phyloP scores from a whole-genome alignment of 352 stramenopile genomes.

The Plasmopara muralis region DNA sequence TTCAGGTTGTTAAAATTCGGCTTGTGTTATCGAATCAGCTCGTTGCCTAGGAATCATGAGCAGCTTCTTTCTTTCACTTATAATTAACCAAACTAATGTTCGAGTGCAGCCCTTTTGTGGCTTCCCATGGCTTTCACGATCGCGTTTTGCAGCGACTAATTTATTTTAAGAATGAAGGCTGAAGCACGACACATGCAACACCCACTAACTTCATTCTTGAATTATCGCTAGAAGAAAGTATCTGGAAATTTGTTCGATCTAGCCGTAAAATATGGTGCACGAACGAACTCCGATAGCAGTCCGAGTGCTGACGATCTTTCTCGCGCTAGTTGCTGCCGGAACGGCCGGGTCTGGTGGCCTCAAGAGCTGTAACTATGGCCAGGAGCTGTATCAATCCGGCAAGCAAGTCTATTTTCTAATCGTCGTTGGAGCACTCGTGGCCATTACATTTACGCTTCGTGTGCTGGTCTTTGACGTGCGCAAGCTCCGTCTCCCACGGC shows the following conservation, averaged over 20 bases:
- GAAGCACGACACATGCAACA: neutral
- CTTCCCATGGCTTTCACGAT: neutral
- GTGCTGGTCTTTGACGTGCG: slow-evolving; percentile 54
- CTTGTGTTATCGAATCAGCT: neutral
- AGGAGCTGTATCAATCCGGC: slow-evolving; percentile 43
- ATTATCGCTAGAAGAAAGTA: slow-evolving; percentile 8
- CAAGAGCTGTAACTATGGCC: slow-evolving; percentile 46
- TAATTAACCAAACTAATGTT: neutral
- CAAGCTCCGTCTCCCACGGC: slow-evolving; percentile 36
- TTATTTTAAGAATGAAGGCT: neutral
- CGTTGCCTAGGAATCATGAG: neutral
- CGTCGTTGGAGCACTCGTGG: slow-evolving; percentile 29
- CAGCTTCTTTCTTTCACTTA: neutral
- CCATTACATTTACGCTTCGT: slow-evolving; percentile 28
- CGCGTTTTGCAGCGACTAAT: neutral
- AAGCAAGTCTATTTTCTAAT: slow-evolving; percentile 58
- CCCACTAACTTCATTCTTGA: slow-evolving; percentile 8
- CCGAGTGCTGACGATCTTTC: slow-evolving; percentile 35
- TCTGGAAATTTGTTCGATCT: slow-evolving; percentile 4
- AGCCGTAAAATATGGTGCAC: slow-evolving; percentile 13
- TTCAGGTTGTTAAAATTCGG: no score
- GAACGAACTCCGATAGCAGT: slow-evolving; percentile 32
- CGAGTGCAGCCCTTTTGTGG: neutral
- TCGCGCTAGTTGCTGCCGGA: slow-evolving; percentile 35
- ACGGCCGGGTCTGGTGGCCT: slow-evolving; percentile 35